Evolutionary conservation across 805 yeast genomes (phyloP).

Genomic region (Kuraishia cidri): DNA sequence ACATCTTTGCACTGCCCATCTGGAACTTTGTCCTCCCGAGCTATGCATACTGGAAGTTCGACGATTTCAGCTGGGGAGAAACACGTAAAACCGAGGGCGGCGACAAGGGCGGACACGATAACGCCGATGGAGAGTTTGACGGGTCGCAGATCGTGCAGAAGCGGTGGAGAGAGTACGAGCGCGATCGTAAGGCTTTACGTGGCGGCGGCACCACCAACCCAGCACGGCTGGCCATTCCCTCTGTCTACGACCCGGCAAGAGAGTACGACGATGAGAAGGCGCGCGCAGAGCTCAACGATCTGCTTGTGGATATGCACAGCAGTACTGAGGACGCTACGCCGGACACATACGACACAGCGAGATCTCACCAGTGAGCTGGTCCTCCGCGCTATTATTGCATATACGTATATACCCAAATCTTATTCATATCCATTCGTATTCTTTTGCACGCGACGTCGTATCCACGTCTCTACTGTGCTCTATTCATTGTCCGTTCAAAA

Average conservation of each 20-base stretch:
- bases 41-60: slow-evolving; percentile 91
- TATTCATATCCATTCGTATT: too few species aligned
- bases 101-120: slow-evolving; percentile 61
- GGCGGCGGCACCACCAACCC: slow-evolving; percentile 1
- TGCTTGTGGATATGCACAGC: too few species aligned
- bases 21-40: slow-evolving; percentile 88
- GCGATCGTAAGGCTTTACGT: slow-evolving; percentile 34
- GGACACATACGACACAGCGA: too few species aligned
- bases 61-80: slow-evolving; percentile 95
- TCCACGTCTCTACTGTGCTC: too few species aligned
- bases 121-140: slow-evolving; percentile 76
- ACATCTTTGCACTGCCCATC: slow-evolving; percentile 75
- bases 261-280: too few species aligned
- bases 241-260: slow-evolving; percentile 3
- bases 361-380: too few species aligned
- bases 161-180: slow-evolving; percentile 91
- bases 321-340: too few species aligned
- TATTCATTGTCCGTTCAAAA: too few species aligned
- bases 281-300: too few species aligned
- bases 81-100: slow-evolving; percentile 75
- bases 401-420: too few species aligned
- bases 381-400: too few species aligned
- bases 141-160: slow-evolving; percentile 86
- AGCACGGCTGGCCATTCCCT: slow-evolving; percentile 3
- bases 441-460: too few species aligned